Percentiles rank a stretch among this genome's conserved stretches.
These are phyloP conservation scores for Aphanomyces euteiches DNA, from an alignment of 352 stramenopile species.

Conservation along the genomic window DNA sequence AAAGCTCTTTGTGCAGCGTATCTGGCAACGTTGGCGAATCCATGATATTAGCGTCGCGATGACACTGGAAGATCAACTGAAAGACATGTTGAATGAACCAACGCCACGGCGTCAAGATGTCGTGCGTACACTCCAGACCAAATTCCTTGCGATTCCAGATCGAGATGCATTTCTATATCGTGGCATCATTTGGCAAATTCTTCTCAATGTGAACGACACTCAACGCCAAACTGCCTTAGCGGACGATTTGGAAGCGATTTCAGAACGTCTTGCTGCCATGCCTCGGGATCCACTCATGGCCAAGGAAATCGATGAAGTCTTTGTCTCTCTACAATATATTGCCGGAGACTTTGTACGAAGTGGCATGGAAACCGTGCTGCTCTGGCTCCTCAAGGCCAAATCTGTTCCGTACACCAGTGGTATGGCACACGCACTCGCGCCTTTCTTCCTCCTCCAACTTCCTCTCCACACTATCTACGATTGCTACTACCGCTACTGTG, in stretches of 20 bases:
- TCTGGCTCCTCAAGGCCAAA: slow-evolving; percentile 82
- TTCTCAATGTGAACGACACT: slow-evolving; percentile 75
- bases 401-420: slow-evolving; percentile 64
- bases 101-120: not conserved
- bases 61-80: slow-evolving; percentile 11
- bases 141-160: slow-evolving; percentile 20
- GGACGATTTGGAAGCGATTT: slow-evolving; percentile 72
- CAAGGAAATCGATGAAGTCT: slow-evolving; percentile 52
- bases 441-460: slow-evolving; percentile 69
- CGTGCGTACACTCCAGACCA: slow-evolving; percentile 6
- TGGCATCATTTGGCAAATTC: slow-evolving; percentile 75
- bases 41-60: slow-evolving; percentile 11
- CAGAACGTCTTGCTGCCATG: slow-evolving; percentile 56
- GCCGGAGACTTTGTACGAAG: slow-evolving; percentile 42
- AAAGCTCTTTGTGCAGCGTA: slow-evolving; percentile 1
- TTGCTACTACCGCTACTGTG: slow-evolving; percentile 84
- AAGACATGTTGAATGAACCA: slow-evolving; percentile 2
- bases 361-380: slow-evolving; percentile 65
- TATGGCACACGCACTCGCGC: slow-evolving; percentile 70
- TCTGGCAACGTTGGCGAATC: slow-evolving; percentile 23
- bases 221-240: slow-evolving; percentile 66
- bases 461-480: slow-evolving; percentile 76
- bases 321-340: slow-evolving; percentile 36
- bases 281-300: slow-evolving; percentile 57
- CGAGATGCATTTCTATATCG: slow-evolving; percentile 30